Evolutionary conservation across 192 early-diverging fungal genomes (phyloP), one percentile per base, ranked within the genome.

Genomic region (Coemansia sp.): DNA sequence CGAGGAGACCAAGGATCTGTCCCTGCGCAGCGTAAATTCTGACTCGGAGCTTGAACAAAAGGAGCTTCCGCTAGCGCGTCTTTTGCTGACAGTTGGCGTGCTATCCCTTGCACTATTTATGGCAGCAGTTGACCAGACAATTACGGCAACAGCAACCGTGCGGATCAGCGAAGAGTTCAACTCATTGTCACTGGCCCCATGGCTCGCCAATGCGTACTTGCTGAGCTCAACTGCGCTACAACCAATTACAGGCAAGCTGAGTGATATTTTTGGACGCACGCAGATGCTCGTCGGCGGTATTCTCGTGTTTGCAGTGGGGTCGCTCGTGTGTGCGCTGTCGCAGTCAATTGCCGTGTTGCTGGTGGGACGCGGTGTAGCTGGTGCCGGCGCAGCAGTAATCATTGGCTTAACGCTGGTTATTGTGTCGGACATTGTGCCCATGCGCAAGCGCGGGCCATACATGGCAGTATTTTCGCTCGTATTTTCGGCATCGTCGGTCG

Each of bases 201-300:
- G 94, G 94, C 87, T 94, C 44, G 93, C 87, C 17, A 86, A 85
- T 12, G 78, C 85, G 25, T 92, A 88, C 57, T 64, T 91, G 37
- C 69, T 91, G 66, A 88, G 85, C 57, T 83, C 82, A 23, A 91
- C 93, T 2, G 88, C 92, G 8, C 78, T 94, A 58, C 86, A 92
- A 66, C 90, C 92, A 6, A 71, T 89, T 36, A 94, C 89, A 66
- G 90, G 90, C 14, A 83, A 85, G 57, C 67, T 92, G n/a, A 86
- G 91, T 50, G 93, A 96, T 56, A 90, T 94, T 36, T 92, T 94
- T 77, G 95, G 90, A 19, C 87, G 88, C 54, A 85, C 85, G 48
- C 67, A 66, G 5, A 68, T 87, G 23, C 68, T 89, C 31, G 57
- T 89, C 5, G 72, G 81, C 42, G 85, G 87, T 1, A 52, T 84